Evolutionary conservation across 1,284 basidiomycete species (phyloP), one percentile per base, ranked within the genome.

Genomic region (Rhodofomes roseus): DNA sequence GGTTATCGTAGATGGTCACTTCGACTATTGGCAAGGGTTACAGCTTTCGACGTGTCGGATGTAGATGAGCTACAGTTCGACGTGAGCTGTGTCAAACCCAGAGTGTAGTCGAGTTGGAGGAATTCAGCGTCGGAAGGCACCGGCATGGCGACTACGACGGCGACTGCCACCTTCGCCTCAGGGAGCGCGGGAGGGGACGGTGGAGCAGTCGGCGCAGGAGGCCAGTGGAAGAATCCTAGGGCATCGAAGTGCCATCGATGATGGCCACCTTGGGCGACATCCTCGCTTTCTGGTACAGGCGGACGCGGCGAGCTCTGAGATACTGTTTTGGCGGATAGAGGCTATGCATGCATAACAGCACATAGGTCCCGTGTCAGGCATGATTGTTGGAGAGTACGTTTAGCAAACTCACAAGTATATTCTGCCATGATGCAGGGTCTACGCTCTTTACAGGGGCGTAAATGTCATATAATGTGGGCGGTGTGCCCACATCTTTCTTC

Each of bases 381-480:
- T 16, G n/a, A 7, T 8, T 29, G 9, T n/a, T 5, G 25, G 14
- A 8, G 2, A 27, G 20, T 22, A 12, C 14, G 1, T 56, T 29
- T 20, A 16, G 54, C 52, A 40, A 29, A 63, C 69, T 43, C 57
- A 69, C 70, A 60, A 64, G 59, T 31, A 66, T 60, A 7, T 51
- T 29, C 43, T 52, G 52, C 67, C 67, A 69, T 1, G 37, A 46
- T 22, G 31, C 20, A 3, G 31, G 1, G 12, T 41, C 25, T 8
- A 31, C 34, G 3, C 46, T 29, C 31, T 52, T 55, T n/a, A 58
- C 50, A 7, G n/a, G 44, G 4, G 51, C 50, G 11, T 55, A 55
- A 7, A 66, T 23, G n/a, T 71, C 66, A 56, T 62, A 69, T 20
- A 71, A 55, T 59, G 61, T 60, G n/a, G 70, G 70, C 46, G 57